Base-by-base conservation (phyloP, 768 basidiomycete genomes). In the Gymnopilus dilepis region DNA sequence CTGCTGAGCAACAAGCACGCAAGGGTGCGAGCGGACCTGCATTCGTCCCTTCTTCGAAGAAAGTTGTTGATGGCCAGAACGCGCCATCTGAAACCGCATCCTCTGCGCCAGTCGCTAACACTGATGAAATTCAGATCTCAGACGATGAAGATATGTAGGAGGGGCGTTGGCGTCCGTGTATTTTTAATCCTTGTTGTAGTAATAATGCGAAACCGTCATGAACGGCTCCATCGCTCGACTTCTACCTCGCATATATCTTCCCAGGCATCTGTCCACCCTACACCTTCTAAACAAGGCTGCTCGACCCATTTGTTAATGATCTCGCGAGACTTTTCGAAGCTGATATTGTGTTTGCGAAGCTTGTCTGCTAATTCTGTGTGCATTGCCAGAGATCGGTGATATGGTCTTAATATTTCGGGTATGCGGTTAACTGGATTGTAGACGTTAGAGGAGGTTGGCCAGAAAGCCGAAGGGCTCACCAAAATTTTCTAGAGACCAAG, bases 91-190 rank as follows among this genome's bases (percentile, higher is more conserved):
- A 75, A 34, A 63, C 76, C 24, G 73, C 70, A 42, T 71, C 67
- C 52, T 75, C 70, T 24, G 67, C 67, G 54, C 70, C 72, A 59
- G 75, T 71, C 28, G 69, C 66, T 57, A 95, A 95, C 70, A 85
- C 77, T 42, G 94, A 95, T 60, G 94, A 95, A 77, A 95, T 95
- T 61, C 91, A 90, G 62, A 94, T 95, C 68, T 91, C 89, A 50
- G 91, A 94, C 70, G 93, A 94, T 54, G 91, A 93, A 66, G 89
- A 90, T 69, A 70, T 81, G 73, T 84, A 80, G 47, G 33, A 57
- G 28, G 41, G 61, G 13, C 31, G n/a, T n/a, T n/a, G n/a, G 19
- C 3, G 26, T 15, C n/a, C n/a, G n/a, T 31, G 38, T 22, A 26
- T 56, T 28, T 34, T 43, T 37, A 56, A 43, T 65, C 51, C 69